Base-by-base conservation (phyloP, 371 early-diverging fungal genomes). In the Mucor racemosus region DNA sequence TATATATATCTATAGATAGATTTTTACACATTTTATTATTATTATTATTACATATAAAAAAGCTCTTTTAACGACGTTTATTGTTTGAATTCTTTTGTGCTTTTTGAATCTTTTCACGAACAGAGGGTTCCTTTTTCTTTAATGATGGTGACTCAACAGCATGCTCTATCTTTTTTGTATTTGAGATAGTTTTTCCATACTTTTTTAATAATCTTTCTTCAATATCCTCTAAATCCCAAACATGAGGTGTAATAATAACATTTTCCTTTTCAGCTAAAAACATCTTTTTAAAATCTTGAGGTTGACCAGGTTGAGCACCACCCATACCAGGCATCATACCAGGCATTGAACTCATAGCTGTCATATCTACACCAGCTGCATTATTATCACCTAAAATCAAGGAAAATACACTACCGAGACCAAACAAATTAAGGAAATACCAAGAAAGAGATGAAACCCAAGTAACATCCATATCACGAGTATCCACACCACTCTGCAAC, bases 391-490 rank as follows among this genome's bases (percentile, higher is more conserved):
- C 98, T 13, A 98, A 80, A 66, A 98, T 88, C 35, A 97, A 86
- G 39, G 94, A 88, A 77, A 94, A 98, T 19, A 97, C 92, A 65
- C 92, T 91, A 60, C 92, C 90, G 39, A 98, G 86, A 71, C 99
- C 99, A 86, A 98, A 97, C 69, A 98, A 74, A 75, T 97, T 97
- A 41, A 98, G 77, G 76, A 98, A 98, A 84, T 98, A 98, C 98
- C 97, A 98, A 6, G 97, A 97, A 21, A 98, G 81, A 17, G 96
- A 95, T 8, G 96, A 96, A 3, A 98, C 99, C 97, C 98, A 98
- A 34, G 91, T 86, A 7, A 96, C 97, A 79, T 98, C 98, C 96
- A 98, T 96, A 76, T 98, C 95, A 19, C 89, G 84, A 0, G 99
- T 97, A 69, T 92, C 92, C n/a, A 98, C 92, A 50, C 97, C 98